Conservation (phyloP, 2,329 filamentous ascomycete genomes). For the Colletotrichum sp. region DNA sequence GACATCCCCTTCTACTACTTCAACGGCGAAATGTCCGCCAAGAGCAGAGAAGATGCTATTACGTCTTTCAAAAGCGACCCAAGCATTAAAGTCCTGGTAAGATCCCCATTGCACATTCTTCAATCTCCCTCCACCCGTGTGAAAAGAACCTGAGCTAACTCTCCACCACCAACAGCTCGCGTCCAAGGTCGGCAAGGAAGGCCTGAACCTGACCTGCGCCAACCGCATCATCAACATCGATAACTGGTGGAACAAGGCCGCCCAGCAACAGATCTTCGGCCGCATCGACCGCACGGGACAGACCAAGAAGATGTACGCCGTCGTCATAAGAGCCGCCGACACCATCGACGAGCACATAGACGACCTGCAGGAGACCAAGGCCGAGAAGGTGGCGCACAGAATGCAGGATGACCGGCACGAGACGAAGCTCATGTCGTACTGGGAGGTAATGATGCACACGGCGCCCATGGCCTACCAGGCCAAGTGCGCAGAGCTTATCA, state of each 20-base stretch:
- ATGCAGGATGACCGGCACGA: slow-evolving; percentile 33
- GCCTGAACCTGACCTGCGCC: slow-evolving; percentile 45
- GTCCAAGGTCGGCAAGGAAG: slow-evolving; percentile 35
- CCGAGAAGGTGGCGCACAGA: slow-evolving; percentile 43
- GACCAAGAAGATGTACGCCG: slow-evolving; percentile 57
- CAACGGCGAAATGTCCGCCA: too few species aligned
- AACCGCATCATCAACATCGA: slow-evolving; percentile 62
- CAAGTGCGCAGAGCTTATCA: rapidly evolving
- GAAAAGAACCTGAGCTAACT: too few species aligned
- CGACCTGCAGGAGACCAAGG: slow-evolving; percentile 61
- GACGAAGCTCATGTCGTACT: background rate
- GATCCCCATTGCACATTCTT: too few species aligned
- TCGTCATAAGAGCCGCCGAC: slow-evolving; percentile 59
- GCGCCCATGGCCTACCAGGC: background rate
- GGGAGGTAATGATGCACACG: background rate
- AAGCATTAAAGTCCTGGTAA: too few species aligned
- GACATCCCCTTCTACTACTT: too few species aligned
- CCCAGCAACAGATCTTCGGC: slow-evolving; percentile 66
- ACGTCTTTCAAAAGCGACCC: too few species aligned
- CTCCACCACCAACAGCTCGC: background rate
- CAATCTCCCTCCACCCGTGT: too few species aligned
- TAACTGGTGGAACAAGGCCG: slow-evolving; percentile 65
- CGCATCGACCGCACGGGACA: slow-evolving; percentile 73
- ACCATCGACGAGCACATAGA: slow-evolving; percentile 65
- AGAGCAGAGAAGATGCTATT: too few species aligned